These are phyloP conservation scores for Colletotrichum sp. DNA, from an alignment of 2,329 filamentous ascomycete species.

Conservation along the genomic window DNA sequence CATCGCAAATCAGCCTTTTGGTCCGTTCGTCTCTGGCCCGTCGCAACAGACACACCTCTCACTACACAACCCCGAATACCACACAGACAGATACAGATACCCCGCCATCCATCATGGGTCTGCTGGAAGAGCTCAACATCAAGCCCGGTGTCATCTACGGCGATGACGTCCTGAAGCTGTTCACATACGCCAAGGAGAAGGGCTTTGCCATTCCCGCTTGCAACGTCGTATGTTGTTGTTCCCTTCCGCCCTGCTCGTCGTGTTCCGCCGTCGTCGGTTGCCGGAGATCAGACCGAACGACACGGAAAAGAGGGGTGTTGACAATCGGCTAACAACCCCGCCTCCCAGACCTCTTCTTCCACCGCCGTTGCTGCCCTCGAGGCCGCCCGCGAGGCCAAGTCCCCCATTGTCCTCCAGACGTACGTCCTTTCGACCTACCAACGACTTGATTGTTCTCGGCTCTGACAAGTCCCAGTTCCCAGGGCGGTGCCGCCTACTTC, in stretches of 20 bases:
- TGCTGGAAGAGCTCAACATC: conserved; percentile 49
- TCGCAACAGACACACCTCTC: not conserved
- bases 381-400: conserved; percentile 90
- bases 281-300: not conserved
- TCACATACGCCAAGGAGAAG: conserved; percentile 89
- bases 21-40: not conserved
- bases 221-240: conserved; percentile 65
- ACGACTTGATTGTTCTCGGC: too few species aligned
- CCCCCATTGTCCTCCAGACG: conserved; percentile 91
- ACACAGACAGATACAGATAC: not conserved
- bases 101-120: conserved; percentile 30
- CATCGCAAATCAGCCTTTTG: not conserved
- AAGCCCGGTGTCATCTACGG: conserved; percentile 61
- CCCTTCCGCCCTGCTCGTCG: not conserved
- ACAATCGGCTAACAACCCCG: conserved; percentile 14
- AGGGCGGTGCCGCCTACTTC: conserved; percentile 94
- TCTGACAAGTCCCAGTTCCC: conserved; percentile 52
- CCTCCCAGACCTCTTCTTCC: conserved; percentile 71
- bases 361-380: conserved; percentile 87
- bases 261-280: not conserved
- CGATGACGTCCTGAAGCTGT: conserved; percentile 68
- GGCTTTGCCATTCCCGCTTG: conserved; percentile 88
- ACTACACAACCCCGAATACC: not conserved
- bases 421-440: not conserved
- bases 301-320: not conserved